Base-by-base conservation (phyloP, 2,329 filamentous ascomycete species). In the Neofusicoccum sp. region DNA sequence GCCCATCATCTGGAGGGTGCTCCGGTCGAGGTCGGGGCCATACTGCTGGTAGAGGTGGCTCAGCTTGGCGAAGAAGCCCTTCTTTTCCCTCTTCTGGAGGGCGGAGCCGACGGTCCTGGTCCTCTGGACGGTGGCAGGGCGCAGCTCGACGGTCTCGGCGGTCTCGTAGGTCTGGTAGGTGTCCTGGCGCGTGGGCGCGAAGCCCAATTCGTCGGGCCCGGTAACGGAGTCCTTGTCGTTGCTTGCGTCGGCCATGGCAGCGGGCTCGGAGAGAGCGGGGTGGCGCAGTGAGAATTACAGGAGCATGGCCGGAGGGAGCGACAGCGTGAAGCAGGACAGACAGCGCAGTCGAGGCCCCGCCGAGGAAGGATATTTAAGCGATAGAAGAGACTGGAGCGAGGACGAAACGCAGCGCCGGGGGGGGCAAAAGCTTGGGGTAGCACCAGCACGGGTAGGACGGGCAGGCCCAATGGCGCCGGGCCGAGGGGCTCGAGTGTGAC, bases 1-100 rank as follows among this genome's bases (percentile, higher is more conserved):
- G 61, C 68, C 68, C 74, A 77, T 77, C 65, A 74, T 70, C 48
- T 76, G 44, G n/a, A 70, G 28, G 1, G 74, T 76, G 3, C 62
- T 59, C 0, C 68, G 31, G 60, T 76, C 73, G 38, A 77, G 61
- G n/a, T 67, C 73, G 12, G 73, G 58, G 5, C 59, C 59, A 20
- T 56, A 53, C 57, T 70, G 72, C 9, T 60, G 60, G 71, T 71
- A 76, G 45, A 67, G 30, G 11, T 30, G 36, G 16, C 62, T 61
- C 41, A 53, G n/a, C 31, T 47, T 56, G 14, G 40, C 41, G 12
- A 5, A 33, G n/a, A 54, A 33, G 41, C 49, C 45, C 34, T 56
- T 56, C 34, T 61, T 40, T 8, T 56, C 44, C 36, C 41, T 48
- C 30, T 20, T 60, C 31, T 34, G 57, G 28, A 51, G 33, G 16